Conservation (phyloP, 2,329 filamentous ascomycete species). For the Stachybotrys chartarum region DNA sequence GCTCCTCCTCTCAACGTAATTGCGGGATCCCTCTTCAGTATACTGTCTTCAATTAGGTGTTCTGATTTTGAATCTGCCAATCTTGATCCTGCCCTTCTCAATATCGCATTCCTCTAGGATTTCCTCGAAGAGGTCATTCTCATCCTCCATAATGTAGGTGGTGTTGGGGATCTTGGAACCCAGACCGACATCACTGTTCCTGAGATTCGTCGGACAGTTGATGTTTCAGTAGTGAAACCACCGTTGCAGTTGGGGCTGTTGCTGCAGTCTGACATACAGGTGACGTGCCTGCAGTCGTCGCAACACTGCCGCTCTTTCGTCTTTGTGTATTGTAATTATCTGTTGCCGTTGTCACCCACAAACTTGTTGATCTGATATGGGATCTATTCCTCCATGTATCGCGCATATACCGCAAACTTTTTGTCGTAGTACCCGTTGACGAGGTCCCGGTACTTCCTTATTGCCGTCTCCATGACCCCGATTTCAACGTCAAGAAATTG, state of each 20-base stretch:
- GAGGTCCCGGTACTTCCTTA: conserved; percentile 6
- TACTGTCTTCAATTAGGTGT: conserved; percentile 1
- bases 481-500: conserved; percentile 5
- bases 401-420: conserved; percentile 6
- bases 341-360: conserved; percentile 4
- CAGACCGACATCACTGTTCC: neutral
- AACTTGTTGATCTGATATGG: conserved; percentile 6
- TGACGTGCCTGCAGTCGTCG: conserved; percentile 1
- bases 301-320: conserved; percentile 3
- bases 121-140: conserved; percentile 9
- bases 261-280: conserved; percentile 2
- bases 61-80: neutral
- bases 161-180: conserved; percentile 4
- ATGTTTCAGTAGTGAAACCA: neutral
- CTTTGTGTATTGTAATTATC: conserved; percentile 7
- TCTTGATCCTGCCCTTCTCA: conserved; percentile 1
- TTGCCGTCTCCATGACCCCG: conserved; percentile 4
- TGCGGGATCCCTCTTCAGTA: neutral
- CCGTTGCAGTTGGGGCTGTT: conserved; percentile 2
- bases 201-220: conserved; percentile 8
- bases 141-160: conserved; percentile 9
- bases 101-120: conserved; percentile 7
- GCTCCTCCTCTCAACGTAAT: neutral
- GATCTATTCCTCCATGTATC: conserved; percentile 5
- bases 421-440: conserved; percentile 8